phyloP scores from a whole-genome alignment of 495 filamentous ascomycete genomes.

The Penicillium mononematosum region DNA sequence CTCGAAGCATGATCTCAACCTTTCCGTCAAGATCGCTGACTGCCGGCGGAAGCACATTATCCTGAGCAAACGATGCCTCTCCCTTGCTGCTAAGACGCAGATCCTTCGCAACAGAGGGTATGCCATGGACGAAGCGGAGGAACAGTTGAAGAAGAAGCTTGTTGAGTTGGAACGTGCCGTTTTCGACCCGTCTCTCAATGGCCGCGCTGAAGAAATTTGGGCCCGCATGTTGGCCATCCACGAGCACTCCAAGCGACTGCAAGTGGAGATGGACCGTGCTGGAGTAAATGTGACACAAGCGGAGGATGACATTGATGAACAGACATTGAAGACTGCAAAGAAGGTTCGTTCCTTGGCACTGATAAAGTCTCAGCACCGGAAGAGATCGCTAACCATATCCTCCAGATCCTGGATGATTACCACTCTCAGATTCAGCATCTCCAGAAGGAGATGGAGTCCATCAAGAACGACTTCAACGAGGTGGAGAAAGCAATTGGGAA shows the following conservation, averaged over 20 bases:
- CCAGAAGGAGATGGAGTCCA: constrained; percentile 73
- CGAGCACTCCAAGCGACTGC: constrained; percentile 74
- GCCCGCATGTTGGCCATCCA: constrained; percentile 84
- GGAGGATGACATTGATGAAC: constrained; percentile 66
- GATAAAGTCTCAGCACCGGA: background rate
- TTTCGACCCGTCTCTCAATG: constrained; percentile 79
- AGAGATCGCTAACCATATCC: constrained; percentile 16
- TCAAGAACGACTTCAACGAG: constrained; percentile 75
- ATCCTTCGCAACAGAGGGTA: constrained; percentile 89
- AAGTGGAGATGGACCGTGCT: constrained; percentile 72
- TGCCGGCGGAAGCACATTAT: constrained; percentile 77
- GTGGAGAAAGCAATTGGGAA: constrained; percentile 57
- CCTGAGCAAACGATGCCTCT: constrained; percentile 75
- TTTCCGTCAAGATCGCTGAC: constrained; percentile 75
- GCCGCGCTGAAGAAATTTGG: constrained; percentile 93
- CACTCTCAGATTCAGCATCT: constrained; percentile 83
- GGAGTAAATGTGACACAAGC: constrained; percentile 50
- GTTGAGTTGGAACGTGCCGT: constrained; percentile 68
- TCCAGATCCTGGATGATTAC: constrained; percentile 85
- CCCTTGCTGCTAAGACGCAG: constrained; percentile 87
- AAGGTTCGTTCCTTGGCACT: constrained; percentile 59
- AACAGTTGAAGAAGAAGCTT: constrained; percentile 84
- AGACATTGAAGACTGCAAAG: constrained; percentile 73
- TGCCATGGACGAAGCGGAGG: constrained; percentile 86
- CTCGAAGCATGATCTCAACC: constrained; percentile 76